phyloP scores from a whole-genome alignment of 768 basidiomycete species.

The Agaricus sinodeliciosus region DNA sequence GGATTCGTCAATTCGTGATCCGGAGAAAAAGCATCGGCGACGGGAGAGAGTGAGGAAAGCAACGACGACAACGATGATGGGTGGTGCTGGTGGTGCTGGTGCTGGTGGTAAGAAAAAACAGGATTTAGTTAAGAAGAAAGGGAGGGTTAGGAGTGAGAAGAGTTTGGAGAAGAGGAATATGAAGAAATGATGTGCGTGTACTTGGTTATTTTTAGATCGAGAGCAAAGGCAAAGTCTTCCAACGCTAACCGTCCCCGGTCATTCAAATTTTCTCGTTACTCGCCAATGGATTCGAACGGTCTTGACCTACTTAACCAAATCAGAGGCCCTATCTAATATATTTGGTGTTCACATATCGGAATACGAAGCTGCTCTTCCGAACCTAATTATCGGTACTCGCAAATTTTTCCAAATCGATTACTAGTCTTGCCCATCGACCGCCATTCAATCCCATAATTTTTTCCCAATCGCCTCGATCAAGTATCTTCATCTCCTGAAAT shows the following conservation, averaged over 20 bases:
- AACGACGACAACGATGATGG: neutral
- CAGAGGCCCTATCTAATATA: too few relatives aligned
- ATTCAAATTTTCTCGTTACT: too few relatives aligned
- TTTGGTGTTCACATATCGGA: too few relatives aligned
- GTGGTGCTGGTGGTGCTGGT: neutral
- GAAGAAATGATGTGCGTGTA: slow-evolving; percentile 39
- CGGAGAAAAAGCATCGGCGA: slow-evolving; percentile 16
- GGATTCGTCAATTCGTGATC: slow-evolving; percentile 1
- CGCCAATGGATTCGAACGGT: too few relatives aligned
- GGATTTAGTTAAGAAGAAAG: slow-evolving; percentile 53
- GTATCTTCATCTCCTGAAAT: slow-evolving; percentile 23
- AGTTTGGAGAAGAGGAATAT: slow-evolving; percentile 44
- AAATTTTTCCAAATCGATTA: slow-evolving; percentile 11
- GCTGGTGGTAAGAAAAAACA: slow-evolving; percentile 33
- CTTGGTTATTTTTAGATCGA: too few relatives aligned
- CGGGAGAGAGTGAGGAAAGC: slow-evolving; percentile 46
- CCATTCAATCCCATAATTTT: slow-evolving; percentile 30
- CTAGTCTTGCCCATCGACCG: slow-evolving; percentile 29
- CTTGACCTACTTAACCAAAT: too few relatives aligned
- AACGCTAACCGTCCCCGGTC: too few relatives aligned
- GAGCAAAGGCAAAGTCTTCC: too few relatives aligned
- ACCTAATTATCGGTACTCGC: slow-evolving; percentile 1
- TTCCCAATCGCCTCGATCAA: slow-evolving; percentile 36
- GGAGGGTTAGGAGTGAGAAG: slow-evolving; percentile 49
- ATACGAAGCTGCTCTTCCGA: too few relatives aligned